Conservation (phyloP, 805 yeast genomes). For the Ogataea methylovora region DNA sequence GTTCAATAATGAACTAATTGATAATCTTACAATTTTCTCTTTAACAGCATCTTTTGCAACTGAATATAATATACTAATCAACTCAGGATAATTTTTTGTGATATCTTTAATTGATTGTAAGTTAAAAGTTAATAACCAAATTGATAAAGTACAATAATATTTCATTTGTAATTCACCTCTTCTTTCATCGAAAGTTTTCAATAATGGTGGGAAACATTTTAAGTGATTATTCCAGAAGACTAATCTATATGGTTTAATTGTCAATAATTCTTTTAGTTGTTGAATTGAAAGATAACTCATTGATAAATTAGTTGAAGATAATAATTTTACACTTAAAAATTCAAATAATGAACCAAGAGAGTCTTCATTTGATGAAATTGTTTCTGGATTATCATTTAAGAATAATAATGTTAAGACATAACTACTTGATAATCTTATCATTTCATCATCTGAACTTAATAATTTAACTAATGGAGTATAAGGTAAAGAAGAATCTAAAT, state of each 20-base stretch:
- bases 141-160: slow-evolving; percentile 66
- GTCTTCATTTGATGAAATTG: slow-evolving; percentile 18
- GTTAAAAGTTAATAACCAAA: slow-evolving; percentile 84
- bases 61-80: slow-evolving; percentile 43
- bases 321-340: slow-evolving; percentile 20
- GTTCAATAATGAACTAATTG: slow-evolving; percentile 68
- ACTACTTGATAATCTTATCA: slow-evolving; percentile 47
- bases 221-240: slow-evolving; percentile 39
- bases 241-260: slow-evolving; percentile 44
- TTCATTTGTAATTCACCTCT: slow-evolving; percentile 67
- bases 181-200: slow-evolving; percentile 36
- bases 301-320: slow-evolving; percentile 33
- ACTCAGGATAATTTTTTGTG: slow-evolving; percentile 44
- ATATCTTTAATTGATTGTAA: slow-evolving; percentile 38
- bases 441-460: slow-evolving; percentile 47
- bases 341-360: slow-evolving; percentile 32
- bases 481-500: slow-evolving; percentile 39
- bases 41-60: slow-evolving; percentile 78
- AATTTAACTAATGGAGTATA: slow-evolving; percentile 45
- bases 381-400: slow-evolving; percentile 13
- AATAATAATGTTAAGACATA: slow-evolving; percentile 47
- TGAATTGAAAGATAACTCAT: slow-evolving; percentile 59
- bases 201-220: slow-evolving; percentile 40
- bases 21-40: slow-evolving; percentile 81
- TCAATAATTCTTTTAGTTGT: slow-evolving; percentile 52